A percentile compares a stretch with the other conserved stretches of the same genome.
These are phyloP conservation scores for Dothideomycetes sp. DNA, from an alignment of 2,329 filamentous ascomycete species.

Conservation along the genomic window DNA sequence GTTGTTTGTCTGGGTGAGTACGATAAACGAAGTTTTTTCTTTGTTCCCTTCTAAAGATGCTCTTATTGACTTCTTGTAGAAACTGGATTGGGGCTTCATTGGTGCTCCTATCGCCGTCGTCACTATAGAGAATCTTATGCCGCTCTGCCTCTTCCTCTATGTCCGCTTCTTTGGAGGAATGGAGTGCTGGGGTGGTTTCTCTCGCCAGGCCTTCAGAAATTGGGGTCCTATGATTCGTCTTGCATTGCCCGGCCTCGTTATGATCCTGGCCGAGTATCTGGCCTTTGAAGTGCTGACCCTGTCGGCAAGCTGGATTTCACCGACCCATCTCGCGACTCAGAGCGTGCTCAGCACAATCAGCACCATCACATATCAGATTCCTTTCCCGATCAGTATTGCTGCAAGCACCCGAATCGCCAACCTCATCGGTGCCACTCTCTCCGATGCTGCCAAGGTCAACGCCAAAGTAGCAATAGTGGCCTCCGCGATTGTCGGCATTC, in stretches of 20 bases:
- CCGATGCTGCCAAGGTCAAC: conserved; percentile 67
- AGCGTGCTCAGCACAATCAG: conserved; percentile 56
- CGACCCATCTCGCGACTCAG: conserved; percentile 76
- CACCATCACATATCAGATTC: conserved; percentile 30
- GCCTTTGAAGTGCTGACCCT: conserved; percentile 86
- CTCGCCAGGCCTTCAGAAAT: conserved; percentile 55
- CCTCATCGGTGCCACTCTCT: conserved; percentile 75
- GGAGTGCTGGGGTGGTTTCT: conserved; percentile 73
- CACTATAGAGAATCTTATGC: conserved; percentile 64
- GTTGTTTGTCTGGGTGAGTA: conserved; percentile 61
- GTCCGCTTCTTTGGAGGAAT: conserved; percentile 58
- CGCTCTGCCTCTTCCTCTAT: conserved; percentile 60
- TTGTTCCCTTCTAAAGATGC: too few species aligned
- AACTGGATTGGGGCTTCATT: conserved; percentile 58
- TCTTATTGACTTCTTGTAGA: too few species aligned
- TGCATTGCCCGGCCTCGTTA: conserved; percentile 77
- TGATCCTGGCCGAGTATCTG: conserved; percentile 86
- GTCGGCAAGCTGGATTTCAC: conserved; percentile 68
- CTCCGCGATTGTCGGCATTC: conserved; percentile 60
- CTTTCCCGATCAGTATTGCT: conserved; percentile 83
- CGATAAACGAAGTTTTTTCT: too few species aligned
- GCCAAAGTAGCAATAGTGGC: conserved; percentile 64
- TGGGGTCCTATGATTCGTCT: conserved; percentile 79
- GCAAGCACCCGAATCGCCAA: conserved; percentile 84
- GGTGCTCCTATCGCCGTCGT: conserved; percentile 70